Base-by-base conservation (phyloP, 306 rosid genomes). In the Prunus armeniaca region DNA sequence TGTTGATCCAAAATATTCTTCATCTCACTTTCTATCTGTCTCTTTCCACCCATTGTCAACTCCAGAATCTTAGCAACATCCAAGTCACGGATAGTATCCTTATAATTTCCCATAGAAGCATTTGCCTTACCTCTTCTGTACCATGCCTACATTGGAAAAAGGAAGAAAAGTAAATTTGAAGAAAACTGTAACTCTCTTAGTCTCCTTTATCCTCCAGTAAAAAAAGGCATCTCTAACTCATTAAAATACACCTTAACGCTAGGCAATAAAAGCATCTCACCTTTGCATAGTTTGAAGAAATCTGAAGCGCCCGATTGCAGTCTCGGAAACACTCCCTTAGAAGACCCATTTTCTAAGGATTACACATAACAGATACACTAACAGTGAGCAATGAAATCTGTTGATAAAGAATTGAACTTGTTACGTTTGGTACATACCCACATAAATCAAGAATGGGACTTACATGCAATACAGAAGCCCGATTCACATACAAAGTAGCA, bases 391-490 rank as follows among this genome's bases (percentile, higher is more conserved):
- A 54, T 15, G 17, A 41, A 43, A 67, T 34, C 65, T 12, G 52
- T 41, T 13, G 25, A 17, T n/a, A 78, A 78, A 18, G 41, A 27
- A 14, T 7, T n/a, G 24, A 51, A 30, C 28, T 25, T 11, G 24
- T 11, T 13, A 52, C 0, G 47, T 62, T 27, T 28, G 43, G 12
- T 72, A 22, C 52, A 32, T 38, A 25, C 64, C 24, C 14, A 56
- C 41, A 28, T 18, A 14, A 51, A 14, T 17, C 3, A 73, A 41
- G 20, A 10, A 24, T 6, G 38, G 30, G 75, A 70, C 93, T 84
- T 79, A 93, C 98, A 82, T 84, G 86, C 82, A 93, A 86, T 50
- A 84, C 93, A 52, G 86, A 83, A 81, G 98, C 98, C 74, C 97
- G 93, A 83, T 93, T 93, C 81, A 82, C 47, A 86, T 84, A 89